Evolutionary conservation across 768 basidiomycete genomes (phyloP), one percentile per base, ranked within the genome.

Genomic region (Artomyces pyxidatus): DNA sequence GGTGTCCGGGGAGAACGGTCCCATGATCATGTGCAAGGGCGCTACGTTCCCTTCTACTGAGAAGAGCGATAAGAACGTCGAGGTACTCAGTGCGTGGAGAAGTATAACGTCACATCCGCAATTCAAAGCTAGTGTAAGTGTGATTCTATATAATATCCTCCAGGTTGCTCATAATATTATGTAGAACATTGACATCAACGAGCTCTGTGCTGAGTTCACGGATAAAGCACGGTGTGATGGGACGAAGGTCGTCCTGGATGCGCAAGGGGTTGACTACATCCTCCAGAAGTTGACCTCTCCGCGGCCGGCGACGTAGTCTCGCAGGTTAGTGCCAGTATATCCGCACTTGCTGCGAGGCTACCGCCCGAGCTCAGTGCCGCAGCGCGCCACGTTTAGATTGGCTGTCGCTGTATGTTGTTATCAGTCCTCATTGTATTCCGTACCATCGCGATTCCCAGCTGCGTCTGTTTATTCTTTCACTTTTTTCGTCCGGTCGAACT

Each of bases 171-270:
- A 28, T 40, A 48, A 29, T 45, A 32, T 25, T 45, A 49, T 49
- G 35, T 59, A 88, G 82, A 84, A 87, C 58, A 71, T 78, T 32
- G 89, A 91, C 59, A 80, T 91, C 49, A 87, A 84, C 57, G 75
- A 84, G 42, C 69, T 92, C 21, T 92, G 89, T 61, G 58, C 78
- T 6, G 85, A 90, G 64, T 88, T 92, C 60, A 76, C 86, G 40
- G 76, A 65, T 60, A 91, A 92, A 68, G 89, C 89, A 41, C 74
- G 79, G 39, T 92, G 89, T 59, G 88, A 90, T 52, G 89, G 89
- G 30, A 80, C 80, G 23, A 88, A 86, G 68, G 84, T 89, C 32
- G 88, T 90, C 17, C 65, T 91, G 42, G 85, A 77, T 52, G 71
- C 73, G 6, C 63, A 69, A 50, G 65, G 71, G 30, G 68, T 75